Evolutionary conservation across 345 rosid genomes (phyloP), one percentile per base, ranked within the genome.

Genomic region (Eucalyptus pauciflora): DNA sequence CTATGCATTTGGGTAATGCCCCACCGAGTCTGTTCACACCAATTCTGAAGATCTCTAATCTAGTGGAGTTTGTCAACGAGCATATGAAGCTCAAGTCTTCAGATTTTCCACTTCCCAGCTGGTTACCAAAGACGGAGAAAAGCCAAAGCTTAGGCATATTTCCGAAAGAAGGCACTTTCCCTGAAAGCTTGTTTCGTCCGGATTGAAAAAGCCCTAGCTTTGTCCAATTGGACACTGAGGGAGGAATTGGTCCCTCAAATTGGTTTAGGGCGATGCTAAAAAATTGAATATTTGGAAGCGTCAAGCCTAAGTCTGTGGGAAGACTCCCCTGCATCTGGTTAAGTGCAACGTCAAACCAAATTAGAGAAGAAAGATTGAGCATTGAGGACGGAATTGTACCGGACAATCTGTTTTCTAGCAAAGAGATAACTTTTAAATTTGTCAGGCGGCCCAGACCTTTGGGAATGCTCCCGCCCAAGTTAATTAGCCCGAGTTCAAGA

Each of bases 271-370:
- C 4, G 10, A 92, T 45, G 41, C 13, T 6, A 13, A 92, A 33
- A 3, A 0, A 0, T 48, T 54, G 15, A 33, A 90, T 71, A 41
- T 76, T 58, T 13, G 93, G 94, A 6, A 91, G 88, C 6, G 33
- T 87, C 25, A 48, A 16, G 41, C 91, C 90, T 24, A 92, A 29
- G 41, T 86, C 54, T 6, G 81, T 10, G 10, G 92, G 91, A 24
- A 94, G 87, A 37, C 29, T 86, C 13, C 94, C 94, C 4, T 22
- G 49, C 17, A 94, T 33, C 7, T 85, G 22, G 86, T 91, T 94
- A 0, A 0, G 0, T 4, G 18, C 3, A 1, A 91, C 7, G 1
- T 58, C 50, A 2, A 93, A 45, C 4, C 0, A 3, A 13, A 5
- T 4, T 15, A 91, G 3, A 8, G 90, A 88, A 24, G 93, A 89